Base-by-base conservation (phyloP, 1,284 basidiomycete genomes). In the Fistulinella cinereoalba region DNA sequence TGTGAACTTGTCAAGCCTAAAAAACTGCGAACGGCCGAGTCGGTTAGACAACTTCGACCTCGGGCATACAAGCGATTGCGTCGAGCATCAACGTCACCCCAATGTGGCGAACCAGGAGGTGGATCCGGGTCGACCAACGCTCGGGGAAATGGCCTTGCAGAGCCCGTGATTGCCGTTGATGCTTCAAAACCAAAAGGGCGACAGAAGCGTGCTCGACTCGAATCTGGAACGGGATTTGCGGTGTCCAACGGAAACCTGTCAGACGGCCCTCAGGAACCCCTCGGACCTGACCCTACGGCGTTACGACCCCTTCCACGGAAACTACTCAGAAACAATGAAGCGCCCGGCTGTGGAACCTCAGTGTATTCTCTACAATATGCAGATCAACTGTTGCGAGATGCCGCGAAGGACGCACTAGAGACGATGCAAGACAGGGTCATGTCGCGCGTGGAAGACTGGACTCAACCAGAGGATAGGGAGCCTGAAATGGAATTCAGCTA, bases 241-340 rank as follows among this genome's bases (percentile, higher is more conserved):
- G 27, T 5, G 6, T 19, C 46, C 3, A 33, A 25, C 29, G 41
- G 44, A 28, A 25, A 33, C 15, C 5, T n/a, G 3, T 37, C 29
- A 6, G 21, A 39, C 31, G 37, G 41, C 13, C 32, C 47, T 11
- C 25, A 25, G n/a, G 56, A 65, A 36, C 1, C 1, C 10, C 46
- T 59, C 28, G 62, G 60, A 19, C 48, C 49, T 3, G 62, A 64
- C 38, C 4, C 11, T 10, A 60, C 61, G 28, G 3, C 3, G 4
- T 8, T 21, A 6, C 57, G 63, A 16, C 63, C 63, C 12, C 51
- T 66, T 41, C 61, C 61, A 29, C 36, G 29, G 16, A 62, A 52
- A 36, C 29, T 51, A 41, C 6, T 23, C 24, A 43, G 43, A 12
- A n/a, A n/a, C n/a, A n/a, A n/a, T n/a, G n/a, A n/a, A n/a, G n/a